Conservation (phyloP, 1,284 basidiomycete genomes). For the Leccinum pachyderme region DNA sequence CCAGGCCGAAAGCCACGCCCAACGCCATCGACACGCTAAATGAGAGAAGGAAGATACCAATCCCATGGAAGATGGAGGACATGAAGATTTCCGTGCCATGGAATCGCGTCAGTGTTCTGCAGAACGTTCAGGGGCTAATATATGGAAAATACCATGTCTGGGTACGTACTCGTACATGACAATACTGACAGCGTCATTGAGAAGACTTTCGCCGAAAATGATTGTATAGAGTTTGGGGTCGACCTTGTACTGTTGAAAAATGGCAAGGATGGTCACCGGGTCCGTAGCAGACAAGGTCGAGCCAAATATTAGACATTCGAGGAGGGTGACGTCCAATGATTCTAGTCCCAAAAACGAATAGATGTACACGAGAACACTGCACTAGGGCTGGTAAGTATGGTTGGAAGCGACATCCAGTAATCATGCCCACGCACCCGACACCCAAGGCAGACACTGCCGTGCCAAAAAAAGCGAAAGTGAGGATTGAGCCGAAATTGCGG, state of each 20-base stretch:
- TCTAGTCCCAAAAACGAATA: constrained; percentile 93
- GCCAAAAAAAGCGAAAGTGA: constrained; percentile 94
- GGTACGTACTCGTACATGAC: constrained; percentile 97
- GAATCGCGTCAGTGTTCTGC: constrained; percentile 88
- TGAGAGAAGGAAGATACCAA: constrained; percentile 94
- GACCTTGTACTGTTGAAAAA: constrained; percentile 98
- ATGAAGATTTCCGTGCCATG: constrained; percentile 88
- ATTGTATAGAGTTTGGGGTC: constrained; percentile 97
- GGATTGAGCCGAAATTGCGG: constrained; percentile 94
- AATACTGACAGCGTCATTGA: constrained; percentile 99
- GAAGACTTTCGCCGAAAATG: constrained; percentile 96
- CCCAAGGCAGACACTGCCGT: constrained; percentile 97
- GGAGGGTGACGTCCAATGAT: constrained; percentile 72
- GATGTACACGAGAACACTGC: constrained; percentile 90
- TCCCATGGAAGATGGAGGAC: constrained; percentile 89
- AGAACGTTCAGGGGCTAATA: constrained; percentile 11
- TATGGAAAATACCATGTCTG: background rate
- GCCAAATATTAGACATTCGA: constrained; percentile 96
- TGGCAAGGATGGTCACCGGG: constrained; percentile 96
- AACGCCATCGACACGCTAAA: constrained; percentile 94
- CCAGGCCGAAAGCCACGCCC: constrained; percentile 89
- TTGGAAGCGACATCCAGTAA: constrained; percentile 7
- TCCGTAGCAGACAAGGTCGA: constrained; percentile 97
- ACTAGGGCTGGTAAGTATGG: constrained; percentile 45
- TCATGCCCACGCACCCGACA: constrained; percentile 70